Base-by-base conservation (phyloP, 805 yeast genomes). In the Myxozyma nipponensis region DNA sequence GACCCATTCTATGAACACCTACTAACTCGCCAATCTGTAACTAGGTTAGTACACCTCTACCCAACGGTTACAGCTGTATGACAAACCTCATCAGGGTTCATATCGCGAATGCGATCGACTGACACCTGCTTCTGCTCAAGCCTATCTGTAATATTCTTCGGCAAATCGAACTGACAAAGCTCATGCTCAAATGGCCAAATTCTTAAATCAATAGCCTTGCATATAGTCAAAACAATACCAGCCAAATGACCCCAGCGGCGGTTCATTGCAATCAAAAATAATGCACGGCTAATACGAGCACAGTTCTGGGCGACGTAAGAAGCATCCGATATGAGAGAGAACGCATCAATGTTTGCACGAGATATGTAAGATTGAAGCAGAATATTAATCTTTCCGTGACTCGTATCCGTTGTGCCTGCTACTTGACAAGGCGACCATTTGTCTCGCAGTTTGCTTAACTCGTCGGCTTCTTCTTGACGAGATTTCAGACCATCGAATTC, bases 231-330 rank as follows among this genome's bases (percentile, higher is more conserved):
- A 77, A 90, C 77, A 4, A 84, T 77, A 49, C 81, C 78, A 44
- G 93, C 76, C 54, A 89, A 81, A 4, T 71, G 66, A 1, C 98
- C 96, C 99, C 99, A 93, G 50, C 95, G 74, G 59, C 98, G 74
- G 62, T 87, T 86, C 32, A 93, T 72, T 34, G 95, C 95, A 54
- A 93, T 81, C 55, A 90, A 70, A 60, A 93, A 89, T 43, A 95
- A 72, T 0, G 98, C 96, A 23, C 98, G 78, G 58, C 95, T 81
- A 30, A 93, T 91, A 72, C 99, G 82, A 1, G 91, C 88, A 2
- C 97, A 78, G 63, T 93, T 93, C 63, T 93, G 98, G 1, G 98
- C 97, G 49, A 93, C 95, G 65, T 93, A 93, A 56, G 87, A 85
- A 43, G 86, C 76, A 67, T 93, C 98, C 0, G 97, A 87, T 2